Base-by-base conservation (phyloP, 441 rosid genomes). In the Hura crepitans region DNA sequence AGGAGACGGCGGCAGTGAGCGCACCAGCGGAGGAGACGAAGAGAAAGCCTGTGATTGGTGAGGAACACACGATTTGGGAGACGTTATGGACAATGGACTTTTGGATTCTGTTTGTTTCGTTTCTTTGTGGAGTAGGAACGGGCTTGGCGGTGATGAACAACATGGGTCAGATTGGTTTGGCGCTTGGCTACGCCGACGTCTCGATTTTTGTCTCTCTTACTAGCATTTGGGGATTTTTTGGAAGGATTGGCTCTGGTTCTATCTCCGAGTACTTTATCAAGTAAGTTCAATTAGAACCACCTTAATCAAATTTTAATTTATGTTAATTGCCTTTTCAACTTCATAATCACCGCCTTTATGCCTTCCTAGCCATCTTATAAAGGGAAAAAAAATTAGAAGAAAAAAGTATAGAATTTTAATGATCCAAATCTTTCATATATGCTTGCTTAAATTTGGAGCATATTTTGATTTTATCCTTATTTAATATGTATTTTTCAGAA, bases 201-300 rank as follows among this genome's bases (percentile, higher is more conserved):
- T 91, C 98, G 0, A 83, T 91, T 0, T 93, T 93, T 65, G 87
- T 93, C 33, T 91, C 98, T 0, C 74, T 93, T 68, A 88, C 86
- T 0, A 93, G 98, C 58, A 87, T 93, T 59, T 91, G 91, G 89
- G 98, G 98, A 0, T 91, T 93, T 73, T 93, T 93, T 31, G 98
- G 98, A 5, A 75, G 98, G 33, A 91, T 93, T 65, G 58, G 79
- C 54, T 91, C 98, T 39, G 98, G 98, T 17, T 75, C 88, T 0
- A 83, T 85, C 14, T 93, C 98, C 0, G 98, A 93, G 72, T 71
- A 87, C 74, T 85, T 84, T 35, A 71, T 93, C 86, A 89, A 82
- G 98, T 93, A 85, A 84, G 98, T 42, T 54, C 43, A 12, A 1
- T 0, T 23, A 20, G n/a, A 2, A n/a, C 31, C 15, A 14, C 27